Percentiles rank a stretch among this genome's conserved stretches.
These are phyloP conservation scores for Apiotrichum mycotoxinovorans DNA, from an alignment of 1,284 basidiomycete genomes.

Conservation along the genomic window DNA sequence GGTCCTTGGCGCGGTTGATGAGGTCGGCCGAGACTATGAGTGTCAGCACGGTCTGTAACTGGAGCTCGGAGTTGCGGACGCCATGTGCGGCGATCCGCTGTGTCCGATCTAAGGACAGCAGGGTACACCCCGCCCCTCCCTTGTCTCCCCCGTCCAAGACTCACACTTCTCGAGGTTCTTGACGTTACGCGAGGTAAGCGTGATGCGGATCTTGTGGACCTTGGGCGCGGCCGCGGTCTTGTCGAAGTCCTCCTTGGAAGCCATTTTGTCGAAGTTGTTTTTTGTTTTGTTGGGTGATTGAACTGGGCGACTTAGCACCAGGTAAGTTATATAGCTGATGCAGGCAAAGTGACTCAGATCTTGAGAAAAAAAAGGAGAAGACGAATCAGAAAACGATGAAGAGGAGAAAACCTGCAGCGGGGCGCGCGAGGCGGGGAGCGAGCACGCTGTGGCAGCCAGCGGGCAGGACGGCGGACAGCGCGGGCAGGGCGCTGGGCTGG, in stretches of 20 bases:
- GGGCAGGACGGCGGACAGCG: no score
- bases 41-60: background rate
- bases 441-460: background rate
- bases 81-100: no score
- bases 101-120: no score
- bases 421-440: background rate
- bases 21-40: conserved; percentile 86
- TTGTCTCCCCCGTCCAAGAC: no score
- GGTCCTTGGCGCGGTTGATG: conserved; percentile 99
- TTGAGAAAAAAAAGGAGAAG: conserved; percentile 5
- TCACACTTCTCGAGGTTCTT: conserved; percentile 98
- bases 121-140: no score
- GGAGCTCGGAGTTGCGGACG: background rate
- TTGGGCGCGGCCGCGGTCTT: conserved; percentile 85
- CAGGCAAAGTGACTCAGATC: conserved; percentile 30
- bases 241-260: conserved; percentile 95
- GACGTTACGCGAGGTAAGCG: conserved; percentile 96
- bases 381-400: background rate
- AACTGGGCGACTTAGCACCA: conserved; percentile 24
- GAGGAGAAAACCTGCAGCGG: background rate
- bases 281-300: conserved; percentile 5
- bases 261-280: conserved; percentile 64
- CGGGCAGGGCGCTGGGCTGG: no score
- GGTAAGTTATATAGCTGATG: conserved; percentile 8
- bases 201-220: conserved; percentile 99